phyloP scores from a whole-genome alignment of 768 basidiomycete genomes.

The Dentipellis sp. region DNA sequence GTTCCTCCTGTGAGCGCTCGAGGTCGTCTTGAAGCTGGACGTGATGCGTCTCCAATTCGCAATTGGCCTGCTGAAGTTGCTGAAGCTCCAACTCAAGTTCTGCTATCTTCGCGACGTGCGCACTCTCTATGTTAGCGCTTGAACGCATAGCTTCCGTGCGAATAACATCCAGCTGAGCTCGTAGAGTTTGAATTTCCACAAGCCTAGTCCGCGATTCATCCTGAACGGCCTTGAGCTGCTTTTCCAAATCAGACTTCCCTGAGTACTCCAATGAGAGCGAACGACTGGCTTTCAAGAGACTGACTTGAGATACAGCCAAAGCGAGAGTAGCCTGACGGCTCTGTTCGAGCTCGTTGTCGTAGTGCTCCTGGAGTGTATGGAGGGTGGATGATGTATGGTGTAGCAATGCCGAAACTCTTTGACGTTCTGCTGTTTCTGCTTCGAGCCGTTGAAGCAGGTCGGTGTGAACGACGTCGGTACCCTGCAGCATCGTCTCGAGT shows the following conservation, averaged over 20 bases:
- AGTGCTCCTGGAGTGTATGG: background rate
- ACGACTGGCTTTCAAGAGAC: background rate
- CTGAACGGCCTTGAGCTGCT: constrained; percentile 5
- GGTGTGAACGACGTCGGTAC: background rate
- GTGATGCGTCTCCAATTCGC: constrained; percentile 7
- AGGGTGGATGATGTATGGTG: background rate
- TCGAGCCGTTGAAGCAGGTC: background rate
- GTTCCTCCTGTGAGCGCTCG: constrained; percentile 12
- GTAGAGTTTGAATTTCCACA: constrained; percentile 4
- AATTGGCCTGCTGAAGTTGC: constrained; percentile 7
- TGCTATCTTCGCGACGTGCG: constrained; percentile 3
- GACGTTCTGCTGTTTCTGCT: background rate
- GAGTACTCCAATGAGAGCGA: constrained; percentile 1
- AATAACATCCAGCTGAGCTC: constrained; percentile 6
- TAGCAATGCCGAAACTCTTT: background rate
- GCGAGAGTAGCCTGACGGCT: background rate
- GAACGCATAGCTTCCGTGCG: constrained; percentile 5
- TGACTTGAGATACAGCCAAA: background rate
- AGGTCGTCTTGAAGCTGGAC: constrained; percentile 13
- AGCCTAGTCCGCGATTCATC: constrained; percentile 6
- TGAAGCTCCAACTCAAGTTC: constrained; percentile 13
- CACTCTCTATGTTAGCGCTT: background rate
- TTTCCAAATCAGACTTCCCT: background rate
- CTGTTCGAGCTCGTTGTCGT: background rate
- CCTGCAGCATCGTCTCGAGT: background rate